Evolutionary conservation across 805 yeast genomes (phyloP), one percentile per base, ranked within the genome.

Genomic region (Candida multigemmis): DNA sequence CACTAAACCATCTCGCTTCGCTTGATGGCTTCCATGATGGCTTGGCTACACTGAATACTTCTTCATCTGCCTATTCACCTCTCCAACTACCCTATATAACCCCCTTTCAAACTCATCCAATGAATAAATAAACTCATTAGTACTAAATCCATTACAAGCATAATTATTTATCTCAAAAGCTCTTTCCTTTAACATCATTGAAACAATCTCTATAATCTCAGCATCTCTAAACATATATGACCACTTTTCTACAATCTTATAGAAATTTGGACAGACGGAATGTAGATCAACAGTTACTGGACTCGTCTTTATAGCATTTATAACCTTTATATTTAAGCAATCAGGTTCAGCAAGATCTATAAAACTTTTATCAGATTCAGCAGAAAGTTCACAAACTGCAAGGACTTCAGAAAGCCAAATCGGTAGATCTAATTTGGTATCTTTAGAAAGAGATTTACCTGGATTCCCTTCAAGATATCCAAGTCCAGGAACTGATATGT

Each of bases 381-480:
- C 63, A 46, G 42, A 49, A 18, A 50, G 38, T 17, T 46, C 48
- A 36, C 52, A 58, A 23, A 36, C 47, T 0, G 94, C 94, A 17
- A 87, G 55, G 2, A 80, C 69, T 32, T 77, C 77, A 0, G 95
- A 93, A 21, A 89, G 53, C 97, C 97, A 89, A 16, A 86, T 50
- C 0, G 97, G 97, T 14, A 89, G 60, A 32, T 82, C 87, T 3
- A 85, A 42, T 41, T 74, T 75, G 3, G 86, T 64, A 18, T 74
- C 76, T 40, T 71, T 65, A 29, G 57, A 53, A 16, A 78, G 59
- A 33, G 74, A 47, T 36, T 72, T 66, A 1, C 80, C 83, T 1
- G 85, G 82, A 34, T 78, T 73, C 6, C 87, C 85, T 42, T 80
- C 87, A 5, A 89, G 59, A 43, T 78, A 84, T 3, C 96, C 96